A percentile compares a stretch with the other conserved stretches of the same genome.
Conservation (phyloP, 306 rosid species). For the Carpinus fangiana region DNA sequence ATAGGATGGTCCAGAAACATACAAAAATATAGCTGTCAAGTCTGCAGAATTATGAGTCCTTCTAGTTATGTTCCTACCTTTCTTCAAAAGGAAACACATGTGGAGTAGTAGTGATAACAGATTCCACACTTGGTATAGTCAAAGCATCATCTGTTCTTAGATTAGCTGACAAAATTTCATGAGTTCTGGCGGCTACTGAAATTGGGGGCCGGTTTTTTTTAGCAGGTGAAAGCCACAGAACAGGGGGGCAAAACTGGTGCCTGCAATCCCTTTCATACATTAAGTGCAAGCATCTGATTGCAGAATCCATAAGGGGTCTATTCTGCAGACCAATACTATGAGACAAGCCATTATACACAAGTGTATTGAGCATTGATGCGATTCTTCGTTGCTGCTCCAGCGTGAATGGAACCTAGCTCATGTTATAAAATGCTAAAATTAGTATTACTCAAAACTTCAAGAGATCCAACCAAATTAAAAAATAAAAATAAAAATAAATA, state of each 20-base stretch:
- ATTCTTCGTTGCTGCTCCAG: slow-evolving; percentile 87
- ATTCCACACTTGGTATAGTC: slow-evolving; percentile 46
- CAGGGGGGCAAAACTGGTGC: slow-evolving; percentile 87
- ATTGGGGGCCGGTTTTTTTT: slow-evolving; percentile 79
- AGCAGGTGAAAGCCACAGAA: slow-evolving; percentile 94
- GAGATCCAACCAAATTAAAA: slow-evolving; percentile 7
- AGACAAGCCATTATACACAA: slow-evolving; percentile 84
- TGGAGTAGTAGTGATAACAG: slow-evolving; percentile 77
- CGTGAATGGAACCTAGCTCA: slow-evolving; percentile 78
- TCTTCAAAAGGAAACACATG: slow-evolving; percentile 96
- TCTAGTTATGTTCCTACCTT: slow-evolving; percentile 52
- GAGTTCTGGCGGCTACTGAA: slow-evolving; percentile 93
- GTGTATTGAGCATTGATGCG: slow-evolving; percentile 81
- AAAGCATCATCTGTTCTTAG: slow-evolving; percentile 59
- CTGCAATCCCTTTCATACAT: slow-evolving; percentile 98
- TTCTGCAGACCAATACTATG: slow-evolving; percentile 53
- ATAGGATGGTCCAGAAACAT: neutral
- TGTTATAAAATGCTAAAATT: slow-evolving; percentile 35
- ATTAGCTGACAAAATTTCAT: slow-evolving; percentile 68
- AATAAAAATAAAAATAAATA: neutral
- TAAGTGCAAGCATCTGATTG: slow-evolving; percentile 91
- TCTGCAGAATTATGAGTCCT: slow-evolving; percentile 8
- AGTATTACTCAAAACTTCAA: slow-evolving; percentile 21
- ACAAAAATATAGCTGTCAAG: neutral
- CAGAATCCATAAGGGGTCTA: slow-evolving; percentile 76